These are phyloP conservation scores for Carex scoparia DNA, from an alignment of 176 grass and related monocot species.

Conservation along the genomic window DNA sequence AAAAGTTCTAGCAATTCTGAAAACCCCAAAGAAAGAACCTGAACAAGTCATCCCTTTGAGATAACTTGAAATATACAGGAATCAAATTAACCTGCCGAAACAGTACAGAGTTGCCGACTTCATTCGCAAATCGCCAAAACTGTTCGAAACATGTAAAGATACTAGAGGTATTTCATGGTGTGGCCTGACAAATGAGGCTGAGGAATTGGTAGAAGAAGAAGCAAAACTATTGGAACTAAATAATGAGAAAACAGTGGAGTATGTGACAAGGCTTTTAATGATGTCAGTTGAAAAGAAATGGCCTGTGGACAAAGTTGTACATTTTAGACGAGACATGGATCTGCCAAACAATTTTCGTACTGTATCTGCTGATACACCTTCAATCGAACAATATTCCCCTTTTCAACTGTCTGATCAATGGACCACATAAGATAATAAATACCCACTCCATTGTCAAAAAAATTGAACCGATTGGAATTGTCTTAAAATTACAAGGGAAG, in stretches of 20 bases:
- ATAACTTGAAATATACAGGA: constrained; percentile 54
- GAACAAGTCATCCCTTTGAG: constrained; percentile 67
- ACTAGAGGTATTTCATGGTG: constrained; percentile 64
- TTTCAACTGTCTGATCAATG: too few species aligned
- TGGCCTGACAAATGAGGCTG: constrained; percentile 42
- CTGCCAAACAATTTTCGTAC: too few species aligned
- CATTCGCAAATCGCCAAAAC: constrained; percentile 48
- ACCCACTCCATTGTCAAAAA: too few species aligned
- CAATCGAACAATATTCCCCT: too few species aligned
- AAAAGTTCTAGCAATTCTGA: constrained; percentile 55
- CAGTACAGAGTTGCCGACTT: constrained; percentile 76
- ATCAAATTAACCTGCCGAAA: neutral
- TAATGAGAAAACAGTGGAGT: constrained; percentile 28
- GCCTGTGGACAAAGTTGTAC: constrained; percentile 6
- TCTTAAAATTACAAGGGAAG: too few species aligned
- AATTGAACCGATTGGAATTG: too few species aligned
- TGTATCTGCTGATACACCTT: too few species aligned
- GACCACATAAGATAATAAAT: too few species aligned
- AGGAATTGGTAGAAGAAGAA: constrained; percentile 66
- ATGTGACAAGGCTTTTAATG: constrained; percentile 70
- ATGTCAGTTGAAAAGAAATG: constrained; percentile 53
- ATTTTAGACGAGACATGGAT: constrained; percentile 33
- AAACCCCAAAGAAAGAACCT: constrained; percentile 63
- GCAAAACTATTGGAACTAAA: constrained; percentile 54
- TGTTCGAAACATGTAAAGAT: constrained; percentile 73